Percentiles rank a stretch among this genome's conserved stretches.
These are phyloP conservation scores for Gastrolobium villosum DNA, from an alignment of 306 rosid genomes.

Conservation along the genomic window DNA sequence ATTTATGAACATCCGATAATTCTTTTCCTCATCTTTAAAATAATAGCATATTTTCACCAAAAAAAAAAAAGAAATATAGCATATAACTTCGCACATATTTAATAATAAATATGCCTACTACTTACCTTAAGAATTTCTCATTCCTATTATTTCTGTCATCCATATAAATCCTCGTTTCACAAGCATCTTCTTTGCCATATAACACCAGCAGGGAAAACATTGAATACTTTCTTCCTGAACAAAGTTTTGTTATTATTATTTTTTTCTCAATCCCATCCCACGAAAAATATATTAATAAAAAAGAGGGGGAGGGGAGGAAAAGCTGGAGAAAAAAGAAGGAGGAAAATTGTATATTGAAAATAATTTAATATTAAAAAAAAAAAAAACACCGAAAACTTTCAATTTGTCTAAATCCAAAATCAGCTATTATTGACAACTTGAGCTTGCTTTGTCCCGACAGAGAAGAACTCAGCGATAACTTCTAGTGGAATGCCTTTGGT, in stretches of 20 bases:
- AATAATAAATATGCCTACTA: too few species aligned
- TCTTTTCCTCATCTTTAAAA: too few species aligned
- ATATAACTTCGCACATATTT: too few species aligned
- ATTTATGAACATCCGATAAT: too few species aligned
- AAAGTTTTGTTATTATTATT: neutral
- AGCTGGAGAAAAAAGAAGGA: slow-evolving; percentile 1
- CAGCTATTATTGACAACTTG: slow-evolving; percentile 47
- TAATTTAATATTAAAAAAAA: neutral
- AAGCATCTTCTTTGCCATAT: neutral
- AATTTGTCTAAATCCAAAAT: neutral
- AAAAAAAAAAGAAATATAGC: too few species aligned
- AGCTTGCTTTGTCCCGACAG: slow-evolving; percentile 79
- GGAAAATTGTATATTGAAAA: slow-evolving; percentile 40
- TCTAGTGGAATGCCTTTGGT: slow-evolving; percentile 96
- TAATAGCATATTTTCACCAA: too few species aligned
- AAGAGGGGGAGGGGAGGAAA: neutral
- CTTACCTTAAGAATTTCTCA: neutral
- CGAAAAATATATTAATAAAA: neutral
- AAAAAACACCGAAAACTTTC: slow-evolving; percentile 46
- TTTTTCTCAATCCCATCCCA: slow-evolving; percentile 22
- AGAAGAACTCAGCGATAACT: slow-evolving; percentile 84
- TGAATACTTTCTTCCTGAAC: slow-evolving; percentile 39
- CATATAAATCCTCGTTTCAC: neutral
- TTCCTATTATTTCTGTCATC: neutral
- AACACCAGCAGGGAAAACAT: neutral